These are phyloP conservation scores for Melanogaster broomeanus DNA, from an alignment of 768 basidiomycete genomes.

Conservation along the genomic window DNA sequence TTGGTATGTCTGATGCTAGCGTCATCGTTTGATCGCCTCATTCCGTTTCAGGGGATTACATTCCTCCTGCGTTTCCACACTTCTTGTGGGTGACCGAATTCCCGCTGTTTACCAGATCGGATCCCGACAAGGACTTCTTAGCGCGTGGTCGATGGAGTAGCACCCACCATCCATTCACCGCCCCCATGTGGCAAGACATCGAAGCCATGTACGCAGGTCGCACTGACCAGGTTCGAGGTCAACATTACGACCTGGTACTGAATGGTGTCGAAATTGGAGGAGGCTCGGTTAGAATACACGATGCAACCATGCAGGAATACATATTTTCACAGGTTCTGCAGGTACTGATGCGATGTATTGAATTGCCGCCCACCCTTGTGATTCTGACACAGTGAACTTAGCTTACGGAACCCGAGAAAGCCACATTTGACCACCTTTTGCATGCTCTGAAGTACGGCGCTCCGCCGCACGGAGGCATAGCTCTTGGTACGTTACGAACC, in stretches of 20 bases:
- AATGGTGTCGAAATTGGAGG: slow-evolving; percentile 95
- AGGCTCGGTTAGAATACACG: slow-evolving; percentile 91
- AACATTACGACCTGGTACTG: slow-evolving; percentile 94
- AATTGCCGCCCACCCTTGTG: slow-evolving; percentile 7
- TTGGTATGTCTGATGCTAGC: slow-evolving; percentile 47
- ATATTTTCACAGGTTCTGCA: slow-evolving; percentile 76
- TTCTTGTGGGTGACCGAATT: slow-evolving; percentile 98
- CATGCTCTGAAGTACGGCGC: slow-evolving; percentile 89
- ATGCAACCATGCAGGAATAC: slow-evolving; percentile 82
- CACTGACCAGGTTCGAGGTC: slow-evolving; percentile 73
- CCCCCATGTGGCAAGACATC: slow-evolving; percentile 91
- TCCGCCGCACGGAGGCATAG: slow-evolving; percentile 94
- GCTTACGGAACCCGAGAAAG: slow-evolving; percentile 72
- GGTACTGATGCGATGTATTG: slow-evolving; percentile 45
- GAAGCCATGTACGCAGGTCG: slow-evolving; percentile 71
- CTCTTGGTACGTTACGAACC: slow-evolving; percentile 61
- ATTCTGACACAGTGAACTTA: slow-evolving; percentile 33
- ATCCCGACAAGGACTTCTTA: slow-evolving; percentile 84
- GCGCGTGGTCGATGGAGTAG: slow-evolving; percentile 90
- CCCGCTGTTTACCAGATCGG: slow-evolving; percentile 85
- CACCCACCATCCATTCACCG: slow-evolving; percentile 95
- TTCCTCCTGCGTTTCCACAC: slow-evolving; percentile 60
- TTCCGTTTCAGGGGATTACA: slow-evolving; percentile 51
- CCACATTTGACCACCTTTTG: slow-evolving; percentile 80
- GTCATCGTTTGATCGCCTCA: slow-evolving; percentile 7